These are phyloP conservation scores for Panaeolus papilionaceus DNA, from an alignment of 768 basidiomycete species.

Conservation along the genomic window DNA sequence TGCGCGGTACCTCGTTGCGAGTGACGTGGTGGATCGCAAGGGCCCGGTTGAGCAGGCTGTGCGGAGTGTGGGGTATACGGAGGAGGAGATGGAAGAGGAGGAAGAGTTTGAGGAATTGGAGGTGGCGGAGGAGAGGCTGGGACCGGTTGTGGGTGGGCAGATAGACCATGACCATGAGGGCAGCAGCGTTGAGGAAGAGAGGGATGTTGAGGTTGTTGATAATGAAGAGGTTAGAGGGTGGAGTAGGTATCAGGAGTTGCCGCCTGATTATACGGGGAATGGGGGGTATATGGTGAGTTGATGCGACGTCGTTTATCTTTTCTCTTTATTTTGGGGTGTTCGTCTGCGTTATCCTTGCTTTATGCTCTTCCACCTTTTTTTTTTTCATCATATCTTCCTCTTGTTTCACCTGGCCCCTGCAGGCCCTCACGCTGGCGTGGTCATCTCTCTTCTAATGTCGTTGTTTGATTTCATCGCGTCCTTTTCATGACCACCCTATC, in stretches of 20 bases:
- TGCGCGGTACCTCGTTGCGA: slow-evolving; percentile 91
- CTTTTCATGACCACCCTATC: too few relatives aligned
- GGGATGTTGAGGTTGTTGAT: slow-evolving; percentile 20
- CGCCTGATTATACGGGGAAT: slow-evolving; percentile 63
- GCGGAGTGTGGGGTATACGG: slow-evolving; percentile 84
- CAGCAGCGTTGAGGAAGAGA: slow-evolving; percentile 47
- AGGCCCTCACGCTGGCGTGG: too few relatives aligned
- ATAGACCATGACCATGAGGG: slow-evolving; percentile 30
- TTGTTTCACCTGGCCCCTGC: too few relatives aligned
- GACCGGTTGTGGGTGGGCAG: slow-evolving; percentile 38
- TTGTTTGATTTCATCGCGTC: too few relatives aligned
- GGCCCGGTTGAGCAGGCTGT: slow-evolving; percentile 96
- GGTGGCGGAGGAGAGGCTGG: slow-evolving; percentile 57
- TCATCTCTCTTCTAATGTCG: neutral
- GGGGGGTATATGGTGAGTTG: slow-evolving; percentile 43
- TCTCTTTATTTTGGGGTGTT: neutral
- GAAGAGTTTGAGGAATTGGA: slow-evolving; percentile 66
- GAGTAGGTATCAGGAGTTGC: slow-evolving; percentile 45
- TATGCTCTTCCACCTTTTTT: too few relatives aligned
- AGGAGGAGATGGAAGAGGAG: slow-evolving; percentile 67
- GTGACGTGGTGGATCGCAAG: slow-evolving; percentile 89
- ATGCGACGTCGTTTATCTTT: slow-evolving; percentile 32
- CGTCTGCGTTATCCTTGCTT: too few relatives aligned
- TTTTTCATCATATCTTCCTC: too few relatives aligned
- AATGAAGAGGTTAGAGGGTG: slow-evolving; percentile 35